Evolutionary conservation across 129 eudicot genomes (phyloP), one percentile per base, ranked within the genome.

Genomic region (Lactuca saligna): DNA sequence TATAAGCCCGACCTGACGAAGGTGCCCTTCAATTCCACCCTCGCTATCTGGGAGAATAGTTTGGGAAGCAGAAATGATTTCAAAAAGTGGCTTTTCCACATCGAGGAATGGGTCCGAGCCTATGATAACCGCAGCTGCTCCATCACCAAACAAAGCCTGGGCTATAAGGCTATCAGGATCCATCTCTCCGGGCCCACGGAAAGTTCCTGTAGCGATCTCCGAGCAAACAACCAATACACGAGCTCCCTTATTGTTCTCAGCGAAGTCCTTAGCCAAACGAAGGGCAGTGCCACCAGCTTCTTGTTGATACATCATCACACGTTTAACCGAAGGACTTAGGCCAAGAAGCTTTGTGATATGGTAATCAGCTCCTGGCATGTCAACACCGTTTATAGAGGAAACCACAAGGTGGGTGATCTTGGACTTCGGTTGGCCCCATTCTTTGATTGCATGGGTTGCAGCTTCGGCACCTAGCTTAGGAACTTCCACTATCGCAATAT

Each of bases 111-210:
- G 76, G 48, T 71, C 76, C 17, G 76, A 44, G 16, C 76, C 76
- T 0, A 71, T 59, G 20, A 71, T 34, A 20, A 71, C 16, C 0
- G 76, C 76, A 9, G 61, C 76, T 8, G 76, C 68, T 12, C 76
- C 76, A 16, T 71, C 76, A 8, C 60, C 76, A 60, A 71, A 71
- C 61, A 71, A 48, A 3, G 76, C 76, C 68, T 71, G 76, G 49
- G 61, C 76, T 8, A 71, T 41, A 49, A 71, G 67, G 51, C 39
- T 61, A 44, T 71, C 76, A 34, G 48, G 17, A 17, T 71, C 68
- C 12, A 68, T 33, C 11, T 59, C 76, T 51, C 39, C 44, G 0
- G 74, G 63, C 55, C 74, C 74, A 15, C 71, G 71, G n/a, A 66
- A 66, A 9, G 41, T 31, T 6, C 49, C 41, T 0, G 71, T 58